Conservation (phyloP, 371 early-diverging fungal genomes). For the Mucor indicus region DNA sequence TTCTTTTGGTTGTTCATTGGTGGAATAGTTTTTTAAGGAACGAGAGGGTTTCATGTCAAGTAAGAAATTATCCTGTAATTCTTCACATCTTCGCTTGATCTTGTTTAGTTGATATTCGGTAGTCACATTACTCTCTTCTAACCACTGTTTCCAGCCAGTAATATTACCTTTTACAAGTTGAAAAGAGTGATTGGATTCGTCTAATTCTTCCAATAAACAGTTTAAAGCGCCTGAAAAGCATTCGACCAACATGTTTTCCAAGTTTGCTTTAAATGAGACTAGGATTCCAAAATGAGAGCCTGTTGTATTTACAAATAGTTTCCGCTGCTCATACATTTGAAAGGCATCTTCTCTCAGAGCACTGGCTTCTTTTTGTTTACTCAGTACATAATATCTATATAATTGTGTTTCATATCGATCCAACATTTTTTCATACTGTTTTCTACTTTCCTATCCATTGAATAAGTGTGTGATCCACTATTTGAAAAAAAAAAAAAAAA, state of each 20-base stretch:
- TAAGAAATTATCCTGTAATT: slow-evolving; percentile 29
- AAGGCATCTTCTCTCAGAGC: slow-evolving; percentile 71
- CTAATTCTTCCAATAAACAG: slow-evolving; percentile 32
- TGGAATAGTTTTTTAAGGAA: slow-evolving; percentile 28
- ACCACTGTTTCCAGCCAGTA: slow-evolving; percentile 41
- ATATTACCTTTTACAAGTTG: slow-evolving; percentile 20
- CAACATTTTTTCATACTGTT: slow-evolving; percentile 52
- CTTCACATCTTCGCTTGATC: slow-evolving; percentile 22
- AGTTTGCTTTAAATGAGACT: slow-evolving; percentile 29
- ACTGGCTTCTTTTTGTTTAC: slow-evolving; percentile 66
- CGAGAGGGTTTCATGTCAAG: slow-evolving; percentile 33
- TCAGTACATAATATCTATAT: slow-evolving; percentile 51
- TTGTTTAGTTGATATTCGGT: slow-evolving; percentile 30
- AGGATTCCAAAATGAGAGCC: slow-evolving; percentile 29
- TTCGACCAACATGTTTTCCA: slow-evolving; percentile 33
- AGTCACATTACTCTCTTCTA: slow-evolving; percentile 31
- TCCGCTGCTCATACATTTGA: slow-evolving; percentile 63
- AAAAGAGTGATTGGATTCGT: slow-evolving; percentile 24
- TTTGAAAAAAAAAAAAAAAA: neutral
- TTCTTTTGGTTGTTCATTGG: neutral
- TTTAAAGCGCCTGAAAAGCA: slow-evolving; percentile 36
- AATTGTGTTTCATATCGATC: slow-evolving; percentile 69
- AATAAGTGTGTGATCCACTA: no score
- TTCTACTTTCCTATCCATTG: slow-evolving; percentile 42
- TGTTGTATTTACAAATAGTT: slow-evolving; percentile 51